These are phyloP conservation scores for Zasmidium cellare DNA, from an alignment of 2,329 filamentous ascomycete species.

Conservation along the genomic window DNA sequence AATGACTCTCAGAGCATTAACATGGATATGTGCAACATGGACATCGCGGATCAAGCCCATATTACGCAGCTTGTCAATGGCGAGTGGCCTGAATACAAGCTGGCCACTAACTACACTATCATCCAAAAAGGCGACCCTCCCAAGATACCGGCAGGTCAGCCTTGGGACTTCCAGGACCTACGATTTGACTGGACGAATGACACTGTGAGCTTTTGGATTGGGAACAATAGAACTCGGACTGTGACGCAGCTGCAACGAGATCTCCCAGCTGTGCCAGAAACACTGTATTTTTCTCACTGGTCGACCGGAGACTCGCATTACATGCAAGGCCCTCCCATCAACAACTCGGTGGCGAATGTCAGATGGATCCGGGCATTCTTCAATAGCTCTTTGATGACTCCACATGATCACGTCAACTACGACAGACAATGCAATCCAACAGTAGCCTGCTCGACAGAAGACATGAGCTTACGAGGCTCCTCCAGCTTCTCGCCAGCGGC, in stretches of 20 bases:
- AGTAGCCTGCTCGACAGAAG: conserved; percentile 29
- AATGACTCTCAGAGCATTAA: conserved; percentile 47
- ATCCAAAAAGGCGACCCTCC: conserved; percentile 30
- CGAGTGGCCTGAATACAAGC: conserved; percentile 23
- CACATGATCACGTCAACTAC: conserved; percentile 18
- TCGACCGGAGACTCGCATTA: conserved; percentile 46
- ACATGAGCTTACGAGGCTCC: conserved; percentile 28
- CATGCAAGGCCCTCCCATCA: conserved; percentile 47
- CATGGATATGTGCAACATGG: conserved; percentile 48
- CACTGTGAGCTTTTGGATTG: conserved; percentile 45
- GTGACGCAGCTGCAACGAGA: conserved; percentile 35
- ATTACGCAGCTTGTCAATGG: conserved; percentile 25
- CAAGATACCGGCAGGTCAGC: conserved; percentile 35
- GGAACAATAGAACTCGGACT: conserved; percentile 23
- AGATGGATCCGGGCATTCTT: conserved; percentile 53
- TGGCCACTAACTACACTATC: conserved; percentile 43
- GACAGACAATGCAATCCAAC: conserved; percentile 15
- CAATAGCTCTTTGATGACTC: conserved; percentile 47
- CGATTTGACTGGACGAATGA: conserved; percentile 51
- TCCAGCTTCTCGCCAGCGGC: conserved; percentile 23
- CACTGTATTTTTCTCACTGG: conserved; percentile 51
- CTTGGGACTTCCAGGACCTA: conserved; percentile 49
- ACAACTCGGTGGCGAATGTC: conserved; percentile 43
- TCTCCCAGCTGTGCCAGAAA: conserved; percentile 44
- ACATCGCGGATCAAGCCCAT: conserved; percentile 26